These are phyloP conservation scores for Fistulina hepatica DNA, from an alignment of 1,284 basidiomycete species.

Conservation along the genomic window DNA sequence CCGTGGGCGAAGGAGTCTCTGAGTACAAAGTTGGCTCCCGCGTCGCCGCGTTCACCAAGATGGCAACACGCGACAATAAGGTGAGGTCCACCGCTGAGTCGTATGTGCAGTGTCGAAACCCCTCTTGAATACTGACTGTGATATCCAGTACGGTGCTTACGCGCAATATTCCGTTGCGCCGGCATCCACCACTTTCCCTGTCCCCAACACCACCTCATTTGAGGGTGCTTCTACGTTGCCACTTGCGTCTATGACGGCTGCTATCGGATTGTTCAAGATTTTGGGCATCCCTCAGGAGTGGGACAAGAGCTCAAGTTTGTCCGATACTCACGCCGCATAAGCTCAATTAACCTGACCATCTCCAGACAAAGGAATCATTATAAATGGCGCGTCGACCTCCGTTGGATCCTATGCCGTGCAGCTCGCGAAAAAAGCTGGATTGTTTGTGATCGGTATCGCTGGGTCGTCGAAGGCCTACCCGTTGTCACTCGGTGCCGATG, in stretches of 20 bases:
- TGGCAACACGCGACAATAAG: neutral
- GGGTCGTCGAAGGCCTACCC: neutral
- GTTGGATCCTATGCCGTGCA: neutral
- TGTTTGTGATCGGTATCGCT: neutral
- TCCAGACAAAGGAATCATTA: neutral
- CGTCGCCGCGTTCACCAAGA: conserved; percentile 19
- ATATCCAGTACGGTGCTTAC: neutral
- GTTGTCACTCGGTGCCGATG: neutral
- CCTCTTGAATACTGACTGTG: too few relatives aligned
- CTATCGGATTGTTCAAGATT: neutral
- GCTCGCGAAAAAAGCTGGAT: neutral
- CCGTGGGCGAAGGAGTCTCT: conserved; percentile 23
- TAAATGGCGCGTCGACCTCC: neutral
- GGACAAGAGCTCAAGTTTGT: neutral
- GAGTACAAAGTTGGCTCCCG: conserved; percentile 30
- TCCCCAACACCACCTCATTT: neutral
- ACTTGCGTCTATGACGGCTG: neutral
- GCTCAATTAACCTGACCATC: neutral
- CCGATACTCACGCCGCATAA: neutral
- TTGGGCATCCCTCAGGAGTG: neutral
- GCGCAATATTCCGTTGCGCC: neutral
- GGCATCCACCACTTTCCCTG: neutral
- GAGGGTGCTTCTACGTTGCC: neutral
- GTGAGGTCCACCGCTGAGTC: neutral
- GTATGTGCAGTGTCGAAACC: neutral